phyloP scores from a whole-genome alignment of 805 yeast species.

The Lachancea meyersii region DNA sequence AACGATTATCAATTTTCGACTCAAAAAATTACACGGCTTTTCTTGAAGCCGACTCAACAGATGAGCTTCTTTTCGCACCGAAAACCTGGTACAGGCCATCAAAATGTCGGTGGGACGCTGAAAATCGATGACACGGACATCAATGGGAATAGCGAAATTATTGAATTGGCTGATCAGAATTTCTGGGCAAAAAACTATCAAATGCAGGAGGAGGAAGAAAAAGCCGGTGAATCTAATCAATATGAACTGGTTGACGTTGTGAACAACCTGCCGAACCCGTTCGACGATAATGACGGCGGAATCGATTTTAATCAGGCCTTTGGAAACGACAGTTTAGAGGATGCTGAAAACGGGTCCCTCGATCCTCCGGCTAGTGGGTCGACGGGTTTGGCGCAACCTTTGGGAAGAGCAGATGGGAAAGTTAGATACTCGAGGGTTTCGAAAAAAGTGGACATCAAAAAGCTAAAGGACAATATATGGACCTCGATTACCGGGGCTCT shows the following conservation, averaged over 20 bases:
- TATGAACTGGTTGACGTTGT: conserved; percentile 17
- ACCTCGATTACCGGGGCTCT: conserved; percentile 35
- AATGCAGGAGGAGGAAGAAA: conserved; percentile 34
- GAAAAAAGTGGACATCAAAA: conserved; percentile 70
- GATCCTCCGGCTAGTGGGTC: conserved; percentile 10
- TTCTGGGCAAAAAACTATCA: conserved; percentile 67
- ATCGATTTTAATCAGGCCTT: conserved; percentile 34
- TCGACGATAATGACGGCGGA: conserved; percentile 30
- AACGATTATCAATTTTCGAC: conserved; percentile 71
- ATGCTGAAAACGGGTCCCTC: conserved; percentile 12
- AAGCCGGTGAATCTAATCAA: conserved; percentile 18
- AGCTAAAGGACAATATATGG: conserved; percentile 74
- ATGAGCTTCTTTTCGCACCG: conserved; percentile 32
- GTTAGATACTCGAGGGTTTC: conserved; percentile 65
- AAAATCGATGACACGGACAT: conserved; percentile 7
- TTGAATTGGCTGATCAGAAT: conserved; percentile 52
- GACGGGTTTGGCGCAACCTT: conserved; percentile 8
- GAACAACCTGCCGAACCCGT: conserved; percentile 27
- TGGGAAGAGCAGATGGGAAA: conserved; percentile 26
- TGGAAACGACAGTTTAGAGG: conserved; percentile 30
- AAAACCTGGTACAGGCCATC: conserved; percentile 7
- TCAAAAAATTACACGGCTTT: conserved; percentile 56
- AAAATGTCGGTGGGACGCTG: neutral
- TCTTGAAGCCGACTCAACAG: conserved; percentile 55
- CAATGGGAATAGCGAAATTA: conserved; percentile 17